Percentiles rank a stretch among this genome's conserved stretches.
Conservation (phyloP, 768 basidiomycete genomes). For the Pleurotus tuber-regium region DNA sequence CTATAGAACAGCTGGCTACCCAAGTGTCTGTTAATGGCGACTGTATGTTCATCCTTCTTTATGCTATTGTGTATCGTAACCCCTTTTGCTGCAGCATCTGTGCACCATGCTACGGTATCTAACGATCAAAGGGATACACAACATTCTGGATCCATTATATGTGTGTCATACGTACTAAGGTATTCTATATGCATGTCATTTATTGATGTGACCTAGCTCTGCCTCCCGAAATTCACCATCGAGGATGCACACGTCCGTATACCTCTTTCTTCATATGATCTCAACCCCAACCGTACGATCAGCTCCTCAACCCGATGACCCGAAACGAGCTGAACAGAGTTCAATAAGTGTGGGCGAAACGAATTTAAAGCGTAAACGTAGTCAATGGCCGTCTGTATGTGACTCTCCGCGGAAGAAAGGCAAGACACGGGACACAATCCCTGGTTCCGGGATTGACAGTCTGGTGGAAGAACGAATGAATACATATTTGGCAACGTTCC, state of each 20-base stretch:
- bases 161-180: too few species aligned
- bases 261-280: too few species aligned
- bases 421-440: constrained; percentile 34
- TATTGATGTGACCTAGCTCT: too few species aligned
- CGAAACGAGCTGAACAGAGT: neutral
- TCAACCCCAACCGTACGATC: too few species aligned
- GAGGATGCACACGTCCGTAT: too few species aligned
- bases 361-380: constrained; percentile 1
- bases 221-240: too few species aligned
- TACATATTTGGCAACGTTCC: constrained; percentile 43
- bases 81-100: too few species aligned
- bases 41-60: neutral
- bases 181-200: too few species aligned
- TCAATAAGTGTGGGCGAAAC: neutral
- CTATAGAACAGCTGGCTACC: constrained; percentile 36
- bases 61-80: too few species aligned
- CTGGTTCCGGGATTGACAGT: neutral
- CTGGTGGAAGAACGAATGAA: constrained; percentile 18
- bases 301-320: neutral
- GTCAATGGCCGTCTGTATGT: constrained; percentile 5
- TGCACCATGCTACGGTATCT: too few species aligned
- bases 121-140: too few species aligned
- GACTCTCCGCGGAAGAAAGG: constrained; percentile 36
- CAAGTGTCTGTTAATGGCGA: constrained; percentile 3
- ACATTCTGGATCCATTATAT: too few species aligned